phyloP scores from a whole-genome alignment of 331 rosid genomes.

The Cydonia oblonga region DNA sequence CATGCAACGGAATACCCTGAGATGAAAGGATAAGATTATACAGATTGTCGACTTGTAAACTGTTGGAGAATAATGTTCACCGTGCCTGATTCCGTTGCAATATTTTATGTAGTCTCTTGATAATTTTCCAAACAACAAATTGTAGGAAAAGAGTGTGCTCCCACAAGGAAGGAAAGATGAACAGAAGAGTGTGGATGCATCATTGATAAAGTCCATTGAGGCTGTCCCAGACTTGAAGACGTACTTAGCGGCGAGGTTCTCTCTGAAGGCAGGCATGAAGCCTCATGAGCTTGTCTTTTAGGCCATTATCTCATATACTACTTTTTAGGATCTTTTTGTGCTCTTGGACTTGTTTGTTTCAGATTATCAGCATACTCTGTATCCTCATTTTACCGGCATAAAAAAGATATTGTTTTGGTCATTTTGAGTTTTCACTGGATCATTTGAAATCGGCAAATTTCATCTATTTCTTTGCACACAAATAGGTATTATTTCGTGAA shows the following conservation, averaged over 20 bases:
- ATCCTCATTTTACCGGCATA: not conserved
- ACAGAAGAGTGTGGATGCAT: slow-evolving; percentile 43
- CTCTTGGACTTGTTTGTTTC: not conserved
- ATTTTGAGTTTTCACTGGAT: not conserved
- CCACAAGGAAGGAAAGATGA: slow-evolving; percentile 61
- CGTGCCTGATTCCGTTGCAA: not conserved
- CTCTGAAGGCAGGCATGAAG: slow-evolving; percentile 57
- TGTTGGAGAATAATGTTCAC: not conserved
- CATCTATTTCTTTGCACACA: not conserved
- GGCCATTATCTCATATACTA: not conserved
- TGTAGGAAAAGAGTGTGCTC: slow-evolving; percentile 45
- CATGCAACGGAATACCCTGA: not conserved
- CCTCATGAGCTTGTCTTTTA: slow-evolving; percentile 57
- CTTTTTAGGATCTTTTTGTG: slow-evolving; percentile 1
- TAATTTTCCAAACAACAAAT: not conserved
- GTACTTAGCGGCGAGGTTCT: slow-evolving; percentile 59
- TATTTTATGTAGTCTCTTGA: not conserved
- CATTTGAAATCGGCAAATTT: not conserved
- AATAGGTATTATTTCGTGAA: too few relatives aligned
- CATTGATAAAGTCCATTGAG: slow-evolving; percentile 39
- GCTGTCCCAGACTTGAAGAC: slow-evolving; percentile 50
- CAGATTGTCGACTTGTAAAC: not conserved
- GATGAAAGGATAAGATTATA: not conserved
- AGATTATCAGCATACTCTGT: not conserved
- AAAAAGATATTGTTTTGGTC: not conserved